Percentiles rank a stretch among this genome's conserved stretches.
These are phyloP conservation scores for Talaromyces sp. DNA, from an alignment of 2,329 filamentous ascomycete species.

Conservation along the genomic window DNA sequence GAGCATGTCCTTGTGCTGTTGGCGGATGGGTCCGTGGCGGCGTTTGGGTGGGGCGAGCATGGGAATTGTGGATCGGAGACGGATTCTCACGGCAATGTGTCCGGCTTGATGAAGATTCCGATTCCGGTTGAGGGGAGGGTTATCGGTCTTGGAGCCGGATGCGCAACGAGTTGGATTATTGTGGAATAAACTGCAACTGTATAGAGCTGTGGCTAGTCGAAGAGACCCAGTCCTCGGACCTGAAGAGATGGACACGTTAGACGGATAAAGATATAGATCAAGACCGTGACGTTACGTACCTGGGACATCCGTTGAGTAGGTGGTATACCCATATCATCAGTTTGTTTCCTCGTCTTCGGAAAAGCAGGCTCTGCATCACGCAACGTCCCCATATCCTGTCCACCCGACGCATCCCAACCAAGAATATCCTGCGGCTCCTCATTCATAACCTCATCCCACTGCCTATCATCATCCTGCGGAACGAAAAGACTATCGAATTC, in stretches of 20 bases:
- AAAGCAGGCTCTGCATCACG: constrained; percentile 38
- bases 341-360: constrained; percentile 10
- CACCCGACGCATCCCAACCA: constrained; percentile 62
- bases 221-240: constrained; percentile 45
- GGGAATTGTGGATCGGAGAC: constrained; percentile 82
- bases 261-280: too few relatives aligned
- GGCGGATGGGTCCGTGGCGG: constrained; percentile 65
- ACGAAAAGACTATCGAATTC: constrained; percentile 64
- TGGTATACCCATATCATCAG: constrained; percentile 44
- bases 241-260: too few relatives aligned
- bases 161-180: constrained; percentile 81
- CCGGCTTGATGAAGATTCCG: constrained; percentile 68
- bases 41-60: constrained; percentile 98
- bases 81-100: constrained; percentile 66
- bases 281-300: too few relatives aligned
- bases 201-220: constrained; percentile 38
- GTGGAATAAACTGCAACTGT: constrained; percentile 24
- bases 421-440: constrained; percentile 62
- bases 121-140: constrained; percentile 56
- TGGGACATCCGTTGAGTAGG: constrained; percentile 55
- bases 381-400: constrained; percentile 25
- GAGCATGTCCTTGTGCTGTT: constrained; percentile 83
- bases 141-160: constrained; percentile 74
- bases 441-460: constrained; percentile 63
- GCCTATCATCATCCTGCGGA: constrained; percentile 60